Evolutionary conservation across 192 early-diverging fungal genomes (phyloP).

Genomic region (Backusella liffmaniae): DNA sequence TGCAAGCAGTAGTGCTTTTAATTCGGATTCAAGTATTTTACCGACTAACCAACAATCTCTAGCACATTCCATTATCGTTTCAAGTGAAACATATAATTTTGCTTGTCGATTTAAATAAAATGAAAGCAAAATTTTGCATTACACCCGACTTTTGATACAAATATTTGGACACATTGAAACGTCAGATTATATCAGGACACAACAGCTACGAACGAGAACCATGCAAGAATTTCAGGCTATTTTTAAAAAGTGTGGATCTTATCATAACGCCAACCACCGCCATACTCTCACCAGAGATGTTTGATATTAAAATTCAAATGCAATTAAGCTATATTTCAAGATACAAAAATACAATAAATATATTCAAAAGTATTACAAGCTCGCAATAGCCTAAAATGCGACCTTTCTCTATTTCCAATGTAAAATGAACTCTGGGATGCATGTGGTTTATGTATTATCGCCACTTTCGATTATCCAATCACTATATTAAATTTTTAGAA

Average conservation of each 20-base stretch:
- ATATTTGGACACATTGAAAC: conserved; percentile 32
- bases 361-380: too few relatives aligned
- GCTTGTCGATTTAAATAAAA: conserved; percentile 24
- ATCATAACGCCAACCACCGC: conserved; percentile 62
- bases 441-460: too few relatives aligned
- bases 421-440: too few relatives aligned
- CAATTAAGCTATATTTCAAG: too few relatives aligned
- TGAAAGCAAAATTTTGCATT: conserved; percentile 36
- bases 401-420: too few relatives aligned
- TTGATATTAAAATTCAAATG: too few relatives aligned
- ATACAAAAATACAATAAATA: too few relatives aligned
- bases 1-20: neutral
- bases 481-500: too few relatives aligned
- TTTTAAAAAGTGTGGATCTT: conserved; percentile 49
- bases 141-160: conserved; percentile 41
- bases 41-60: neutral
- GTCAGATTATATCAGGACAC: conserved; percentile 49
- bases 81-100: conserved; percentile 52
- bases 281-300: conserved; percentile 49
- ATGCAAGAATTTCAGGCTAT: conserved; percentile 49
- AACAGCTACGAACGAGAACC: conserved; percentile 49
- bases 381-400: too few relatives aligned
- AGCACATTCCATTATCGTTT: conserved; percentile 64
- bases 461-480: too few relatives aligned
- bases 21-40: neutral